Evolutionary conservation across 306 rosid genomes (phyloP), one percentile per base, ranked within the genome.

Genomic region (Lathyrus oleraceus): DNA sequence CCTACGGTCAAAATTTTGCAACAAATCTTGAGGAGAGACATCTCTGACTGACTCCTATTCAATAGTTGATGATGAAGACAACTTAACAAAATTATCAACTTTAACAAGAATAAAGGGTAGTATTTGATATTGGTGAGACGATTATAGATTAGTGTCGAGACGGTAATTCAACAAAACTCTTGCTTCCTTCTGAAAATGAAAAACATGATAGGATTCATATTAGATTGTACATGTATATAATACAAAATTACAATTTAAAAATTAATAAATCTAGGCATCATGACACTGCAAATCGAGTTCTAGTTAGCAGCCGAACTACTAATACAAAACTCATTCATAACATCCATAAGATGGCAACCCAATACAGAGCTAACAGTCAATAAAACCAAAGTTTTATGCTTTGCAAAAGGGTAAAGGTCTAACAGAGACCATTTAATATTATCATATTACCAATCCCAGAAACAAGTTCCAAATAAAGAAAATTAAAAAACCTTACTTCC

Each of bases 1-100:
- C 53, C 53, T 10, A 47, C 20, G 15, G 6, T 10, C 53, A 47
- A 47, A 47, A 2, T 15, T 47, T 5, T n/a, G 53, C 52, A 47
- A 53, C 90, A 27, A 74, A 86, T 95, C 95, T 87, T 86, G 52
- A 91, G 89, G 71, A 78, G 82, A 9, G 87, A 77, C 5, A 72
- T 64, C 78, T 23, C 25, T 23, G 25, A 23, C 25, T 0, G 82
- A 74, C 8, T 85, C 95, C 85, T 89, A 92, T 68, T 91, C 95
- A 73, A 80, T 86, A 48, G 91, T 82, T 54, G 83, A 63, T 21
- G 81, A 63, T 0, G 70, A 58, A 23, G 84, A 71, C 40, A 78
- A 30, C 67, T 44, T 53, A n/a, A 59, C 47, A 61, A 85, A 85
- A 23, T 23, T 23, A 23, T 23, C 25, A 23, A n/a, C n/a, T n/a